Base-by-base conservation (phyloP, 345 rosid species). In the Adansonia digitata region DNA sequence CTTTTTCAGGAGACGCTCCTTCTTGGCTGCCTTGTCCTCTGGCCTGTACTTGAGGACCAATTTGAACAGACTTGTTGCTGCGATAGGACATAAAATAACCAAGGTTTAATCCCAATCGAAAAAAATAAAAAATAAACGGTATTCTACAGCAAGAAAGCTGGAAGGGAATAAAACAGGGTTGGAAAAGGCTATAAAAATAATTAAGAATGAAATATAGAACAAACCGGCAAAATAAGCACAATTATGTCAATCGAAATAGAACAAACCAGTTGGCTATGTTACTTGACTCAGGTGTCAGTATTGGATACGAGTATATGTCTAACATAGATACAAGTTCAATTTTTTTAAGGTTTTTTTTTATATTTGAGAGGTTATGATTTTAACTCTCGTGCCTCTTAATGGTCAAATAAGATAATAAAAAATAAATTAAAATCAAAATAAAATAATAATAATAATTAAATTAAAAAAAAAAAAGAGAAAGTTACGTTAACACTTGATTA, bases 31-130 rank as follows among this genome's bases (percentile, higher is more conserved):
- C 37, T 59, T 27, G 37, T 59, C 37, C 63, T 59, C 37, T 27
- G 37, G 37, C 37, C 63, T 14, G 74, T 90, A 88, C 75, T 90
- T 90, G 42, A 90, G 89, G 22, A 90, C 81, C 84, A 90, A 64
- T 86, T 85, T 90, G 77, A 90, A 88, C 71, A 88, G 81, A 48
- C 66, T 85, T 3, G 91, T 81, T 7, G 94, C 92, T 90, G 86
- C 15, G 13, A 45, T 60, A 65, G 1, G 0, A 26, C 5, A 68
- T 1, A 46, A 26, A 17, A 69, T 7, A 7, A 46, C 3, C 3
- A 31, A 17, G 8, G 7, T 67, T 26, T 14, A 66, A 7, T 67
- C 2, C 57, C 15, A 3, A 29, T n/a, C 13, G 2, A 7, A 4
- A 15, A 14, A 14, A 43, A 45, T 22, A 15, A 53, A 20, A 61